Evolutionary conservation across 441 rosid species (phyloP).

Genomic region (Dalechampia spathulata): DNA sequence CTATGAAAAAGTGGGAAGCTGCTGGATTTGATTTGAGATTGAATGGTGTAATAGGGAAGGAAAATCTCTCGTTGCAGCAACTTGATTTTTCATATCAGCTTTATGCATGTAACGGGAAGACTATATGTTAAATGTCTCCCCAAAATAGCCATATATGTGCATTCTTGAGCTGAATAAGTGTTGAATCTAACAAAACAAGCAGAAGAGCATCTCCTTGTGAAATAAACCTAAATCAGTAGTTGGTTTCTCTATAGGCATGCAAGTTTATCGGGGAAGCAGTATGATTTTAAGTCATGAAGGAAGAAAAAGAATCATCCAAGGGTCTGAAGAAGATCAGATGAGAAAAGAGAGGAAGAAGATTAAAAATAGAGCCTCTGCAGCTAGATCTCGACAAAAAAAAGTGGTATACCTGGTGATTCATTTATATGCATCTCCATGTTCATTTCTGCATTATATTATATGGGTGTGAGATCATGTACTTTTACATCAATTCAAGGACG

Average conservation of each 20-base stretch:
- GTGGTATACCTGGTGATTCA: not conserved
- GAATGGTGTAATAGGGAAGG: not conserved
- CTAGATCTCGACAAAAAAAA: conserved; percentile 8
- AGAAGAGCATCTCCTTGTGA: not conserved
- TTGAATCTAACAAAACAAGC: not conserved
- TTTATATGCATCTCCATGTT: no score
- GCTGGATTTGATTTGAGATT: not conserved
- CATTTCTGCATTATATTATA: no score
- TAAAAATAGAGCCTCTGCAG: conserved; percentile 12
- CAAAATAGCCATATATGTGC: not conserved
- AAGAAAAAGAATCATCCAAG: not conserved
- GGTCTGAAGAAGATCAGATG: not conserved
- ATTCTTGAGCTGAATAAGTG: not conserved
- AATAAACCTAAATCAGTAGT: not conserved
- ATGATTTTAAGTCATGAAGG: not conserved
- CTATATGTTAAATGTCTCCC: not conserved
- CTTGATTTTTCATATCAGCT: not conserved
- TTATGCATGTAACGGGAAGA: not conserved
- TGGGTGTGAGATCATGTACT: no score
- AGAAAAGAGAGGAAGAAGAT: conserved; percentile 2
- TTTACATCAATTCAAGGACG: no score
- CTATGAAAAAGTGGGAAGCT: not conserved
- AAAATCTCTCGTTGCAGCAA: not conserved
- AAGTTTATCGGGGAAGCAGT: not conserved
- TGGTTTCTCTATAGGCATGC: not conserved